Base-by-base conservation (phyloP, 441 rosid species). In the Hura crepitans region DNA sequence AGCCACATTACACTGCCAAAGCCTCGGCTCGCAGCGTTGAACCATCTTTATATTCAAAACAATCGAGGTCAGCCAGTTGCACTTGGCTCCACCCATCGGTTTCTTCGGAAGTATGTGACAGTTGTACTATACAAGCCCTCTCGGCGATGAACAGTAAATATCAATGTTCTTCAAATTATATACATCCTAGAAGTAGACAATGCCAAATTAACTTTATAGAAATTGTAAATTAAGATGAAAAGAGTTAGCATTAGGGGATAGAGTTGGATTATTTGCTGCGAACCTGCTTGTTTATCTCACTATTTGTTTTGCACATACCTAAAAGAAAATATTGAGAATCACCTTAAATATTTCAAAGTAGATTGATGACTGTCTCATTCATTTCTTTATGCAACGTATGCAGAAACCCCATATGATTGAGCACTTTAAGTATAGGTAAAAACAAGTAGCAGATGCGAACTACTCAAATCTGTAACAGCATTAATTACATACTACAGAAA, bases 41-140 rank as follows among this genome's bases (percentile, higher is more conserved):
- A 85, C 83, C 92, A 87, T 77, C 83, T 87, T 27, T 85, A 81
- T 69, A 78, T 78, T 62, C 86, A 79, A 68, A 79, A 72, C 74
- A 74, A 65, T 42, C 80, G n/a, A 30, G 75, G 77, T 27, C 80
- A 74, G 68, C 78, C 81, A 12, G 71, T 85, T 18, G 92, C 92
- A 0, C 82, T 85, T 62, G 83, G 86, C 45, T 75, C 85, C 6
- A 84, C 87, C 11, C 74, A 73, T 68, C 83, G 92, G 53, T 85
- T 85, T 80, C 86, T 69, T 68, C 85, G 83, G 37, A 87, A 85
- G 74, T 84, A 78, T 69, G 88, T 84, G 69, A 85, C 89, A 18
- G 82, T 84, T 12, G 75, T 85, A 25, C 78, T 87, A 62, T 85
- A 87, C 84, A 85, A 83, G 77, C 78, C 89, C 47, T 71, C 78